These are phyloP conservation scores for Melanomma pulvis-pyrius DNA, from an alignment of 495 filamentous ascomycete genomes.

Conservation along the genomic window DNA sequence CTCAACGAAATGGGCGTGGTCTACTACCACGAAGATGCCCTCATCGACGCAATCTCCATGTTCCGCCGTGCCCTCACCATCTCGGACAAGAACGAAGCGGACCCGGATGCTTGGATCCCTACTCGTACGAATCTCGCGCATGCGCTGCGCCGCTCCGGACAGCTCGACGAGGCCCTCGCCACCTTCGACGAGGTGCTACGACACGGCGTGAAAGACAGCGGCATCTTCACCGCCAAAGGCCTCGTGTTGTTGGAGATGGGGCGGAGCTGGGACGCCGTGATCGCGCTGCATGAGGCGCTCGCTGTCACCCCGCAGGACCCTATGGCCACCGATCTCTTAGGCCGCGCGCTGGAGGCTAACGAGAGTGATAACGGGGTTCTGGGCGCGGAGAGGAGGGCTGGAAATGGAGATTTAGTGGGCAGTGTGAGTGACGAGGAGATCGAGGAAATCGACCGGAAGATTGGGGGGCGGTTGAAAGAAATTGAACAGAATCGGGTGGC, in stretches of 20 bases:
- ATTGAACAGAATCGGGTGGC: slow-evolving; percentile 23
- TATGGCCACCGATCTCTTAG: slow-evolving; percentile 48
- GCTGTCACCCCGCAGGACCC: slow-evolving; percentile 50
- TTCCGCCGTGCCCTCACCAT: slow-evolving; percentile 76
- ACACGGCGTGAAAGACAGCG: slow-evolving; percentile 70
- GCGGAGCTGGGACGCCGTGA: slow-evolving; percentile 44
- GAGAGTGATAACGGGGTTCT: slow-evolving; percentile 29
- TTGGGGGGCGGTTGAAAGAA: slow-evolving; percentile 28
- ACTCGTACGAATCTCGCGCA: slow-evolving; percentile 89
- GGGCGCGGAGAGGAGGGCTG: not conserved
- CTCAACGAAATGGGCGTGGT: slow-evolving; percentile 96
- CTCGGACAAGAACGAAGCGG: slow-evolving; percentile 76
- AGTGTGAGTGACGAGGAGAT: slow-evolving; percentile 36
- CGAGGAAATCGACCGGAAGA: slow-evolving; percentile 38
- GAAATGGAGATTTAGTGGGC: not conserved
- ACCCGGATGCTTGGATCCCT: slow-evolving; percentile 81
- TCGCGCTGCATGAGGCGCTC: slow-evolving; percentile 50
- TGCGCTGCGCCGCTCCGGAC: slow-evolving; percentile 73
- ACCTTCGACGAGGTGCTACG: slow-evolving; percentile 67
- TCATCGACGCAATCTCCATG: slow-evolving; percentile 68
- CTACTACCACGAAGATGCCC: slow-evolving; percentile 84
- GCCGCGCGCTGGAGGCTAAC: slow-evolving; percentile 43
- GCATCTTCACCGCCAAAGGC: slow-evolving; percentile 65
- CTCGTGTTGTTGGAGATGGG: slow-evolving; percentile 51
- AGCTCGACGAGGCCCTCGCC: slow-evolving; percentile 46